Evolutionary conservation across 768 basidiomycete species (phyloP), one percentile per base, ranked within the genome.

Genomic region (Dentipellis fragilis): DNA sequence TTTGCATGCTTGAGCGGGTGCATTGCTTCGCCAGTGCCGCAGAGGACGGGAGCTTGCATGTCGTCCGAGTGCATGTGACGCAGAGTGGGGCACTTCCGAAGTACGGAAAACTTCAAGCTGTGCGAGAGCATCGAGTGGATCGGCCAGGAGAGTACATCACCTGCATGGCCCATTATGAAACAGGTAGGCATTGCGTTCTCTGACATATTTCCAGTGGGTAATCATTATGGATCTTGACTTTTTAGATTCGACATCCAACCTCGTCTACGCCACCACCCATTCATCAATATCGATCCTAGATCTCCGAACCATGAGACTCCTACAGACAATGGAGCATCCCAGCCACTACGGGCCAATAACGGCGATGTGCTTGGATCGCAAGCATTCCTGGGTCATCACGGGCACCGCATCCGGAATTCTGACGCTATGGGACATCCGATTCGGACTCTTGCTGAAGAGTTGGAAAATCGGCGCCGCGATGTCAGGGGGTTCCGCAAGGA

Each of bases 401-500:
- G 95, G 91, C 2, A 96, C 95, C 1, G 81, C 87, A 2, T 81
- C 80, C 1, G 96, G 95, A 5, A 81, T 87, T 12, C 71, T 98
- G 11, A 84, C 89, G 0, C 75, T 99, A 2, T 99, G 94, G 93
- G 96, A 99, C 71, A 82, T 92, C 45, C 86, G 95, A 10, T 99
- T 98, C 62, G 93, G 94, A 1, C 73, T 97, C 17, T 73, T 87
- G 4, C 75, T 98, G 59, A 89, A 88, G 67, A 89, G 84, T 57
- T 97, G 95, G 94, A 81, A 83, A 63, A 83, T 83, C 7, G 83
- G 83, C 10, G 73, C 75, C 6, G 75, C 79, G 3, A 72, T 76
- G 10, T 72, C 73, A 2, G 80, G 80, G 2, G 70, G 74, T 39
- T 73, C 76, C 7, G 77, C 76, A 2, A 78, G 81, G 38, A 80